A percentile compares a stretch with the other conserved stretches of the same genome.
Conservation (phyloP, 495 filamentous ascomycete species). For the Cryomyces antarcticus region DNA sequence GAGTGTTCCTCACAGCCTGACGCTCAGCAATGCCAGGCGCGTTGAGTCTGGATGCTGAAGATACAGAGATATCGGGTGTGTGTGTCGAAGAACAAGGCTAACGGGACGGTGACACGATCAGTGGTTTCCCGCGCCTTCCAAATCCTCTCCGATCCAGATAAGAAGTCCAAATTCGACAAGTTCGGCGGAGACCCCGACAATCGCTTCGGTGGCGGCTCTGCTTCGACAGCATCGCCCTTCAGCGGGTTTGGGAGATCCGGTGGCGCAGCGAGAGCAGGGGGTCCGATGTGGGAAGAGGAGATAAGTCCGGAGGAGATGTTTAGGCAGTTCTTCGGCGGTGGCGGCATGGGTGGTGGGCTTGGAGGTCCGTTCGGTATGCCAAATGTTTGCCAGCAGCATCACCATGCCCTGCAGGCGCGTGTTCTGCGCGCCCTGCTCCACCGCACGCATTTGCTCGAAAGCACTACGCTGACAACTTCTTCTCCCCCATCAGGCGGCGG, state of each 20-base stretch:
- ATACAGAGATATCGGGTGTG: too few species aligned
- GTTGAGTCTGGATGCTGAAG: too few species aligned
- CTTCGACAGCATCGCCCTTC: slow-evolving; percentile 39
- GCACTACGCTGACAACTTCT: not conserved
- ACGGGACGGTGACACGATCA: slow-evolving; percentile 11
- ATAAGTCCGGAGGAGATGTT: slow-evolving; percentile 95
- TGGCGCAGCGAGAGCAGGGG: slow-evolving; percentile 15
- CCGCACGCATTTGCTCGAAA: not conserved
- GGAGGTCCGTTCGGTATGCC: slow-evolving; percentile 45
- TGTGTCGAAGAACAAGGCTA: too few species aligned
- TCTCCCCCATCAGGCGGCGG: slow-evolving; percentile 17
- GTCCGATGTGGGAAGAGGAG: slow-evolving; percentile 62
- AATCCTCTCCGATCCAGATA: slow-evolving; percentile 80
- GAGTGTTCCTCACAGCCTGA: slow-evolving; percentile 23
- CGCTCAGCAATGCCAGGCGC: too few species aligned
- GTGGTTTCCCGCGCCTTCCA: slow-evolving; percentile 90
- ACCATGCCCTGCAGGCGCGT: too few species aligned
- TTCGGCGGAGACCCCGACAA: slow-evolving; percentile 85
- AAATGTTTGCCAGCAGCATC: too few species aligned
- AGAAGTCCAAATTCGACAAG: slow-evolving; percentile 67
- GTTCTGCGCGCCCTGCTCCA: not conserved
- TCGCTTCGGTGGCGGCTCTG: slow-evolving; percentile 44
- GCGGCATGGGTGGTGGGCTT: slow-evolving; percentile 31
- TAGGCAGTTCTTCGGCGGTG: slow-evolving; percentile 81
- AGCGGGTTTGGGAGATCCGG: slow-evolving; percentile 40